Conservation (phyloP, 1,139 yeast species). For the Tardiomyces digboiensis region DNA sequence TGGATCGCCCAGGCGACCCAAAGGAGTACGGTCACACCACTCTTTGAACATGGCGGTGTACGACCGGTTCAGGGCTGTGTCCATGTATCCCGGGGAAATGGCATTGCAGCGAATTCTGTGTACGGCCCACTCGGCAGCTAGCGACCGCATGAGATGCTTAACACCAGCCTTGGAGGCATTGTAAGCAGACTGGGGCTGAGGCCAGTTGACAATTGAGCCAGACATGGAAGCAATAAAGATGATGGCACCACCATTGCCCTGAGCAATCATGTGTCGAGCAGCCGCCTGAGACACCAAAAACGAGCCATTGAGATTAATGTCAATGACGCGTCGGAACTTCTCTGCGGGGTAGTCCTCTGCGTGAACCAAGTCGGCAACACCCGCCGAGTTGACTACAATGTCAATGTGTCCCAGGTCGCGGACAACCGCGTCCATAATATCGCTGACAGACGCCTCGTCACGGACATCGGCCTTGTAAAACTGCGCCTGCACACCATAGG, state of each 20-base stretch:
- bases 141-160: slow-evolving; percentile 42
- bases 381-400: slow-evolving; percentile 63
- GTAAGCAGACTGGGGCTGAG: slow-evolving; percentile 53
- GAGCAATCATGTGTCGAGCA: slow-evolving; percentile 63
- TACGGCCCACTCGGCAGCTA: slow-evolving; percentile 51
- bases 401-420: slow-evolving; percentile 55
- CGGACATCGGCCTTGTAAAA: slow-evolving; percentile 61
- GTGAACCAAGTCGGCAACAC: slow-evolving; percentile 71
- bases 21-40: slow-evolving; percentile 54
- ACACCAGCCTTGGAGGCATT: slow-evolving; percentile 58
- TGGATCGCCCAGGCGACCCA: slow-evolving; percentile 59
- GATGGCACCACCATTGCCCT: slow-evolving; percentile 33
- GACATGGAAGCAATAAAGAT: slow-evolving; percentile 58
- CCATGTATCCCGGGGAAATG: slow-evolving; percentile 50
- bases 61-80: slow-evolving; percentile 45
- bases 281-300: slow-evolving; percentile 59
- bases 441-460: slow-evolving; percentile 43
- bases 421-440: slow-evolving; percentile 40
- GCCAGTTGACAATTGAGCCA: slow-evolving; percentile 55
- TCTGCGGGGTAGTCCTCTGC: slow-evolving; percentile 74
- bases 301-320: slow-evolving; percentile 73
- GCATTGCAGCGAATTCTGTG: slow-evolving; percentile 45
- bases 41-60: slow-evolving; percentile 38
- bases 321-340: slow-evolving; percentile 65
- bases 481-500: slow-evolving; percentile 51